Evolutionary conservation across 257 asterid genomes (phyloP).

Genomic region (Dorcoceras hygrometricum): DNA sequence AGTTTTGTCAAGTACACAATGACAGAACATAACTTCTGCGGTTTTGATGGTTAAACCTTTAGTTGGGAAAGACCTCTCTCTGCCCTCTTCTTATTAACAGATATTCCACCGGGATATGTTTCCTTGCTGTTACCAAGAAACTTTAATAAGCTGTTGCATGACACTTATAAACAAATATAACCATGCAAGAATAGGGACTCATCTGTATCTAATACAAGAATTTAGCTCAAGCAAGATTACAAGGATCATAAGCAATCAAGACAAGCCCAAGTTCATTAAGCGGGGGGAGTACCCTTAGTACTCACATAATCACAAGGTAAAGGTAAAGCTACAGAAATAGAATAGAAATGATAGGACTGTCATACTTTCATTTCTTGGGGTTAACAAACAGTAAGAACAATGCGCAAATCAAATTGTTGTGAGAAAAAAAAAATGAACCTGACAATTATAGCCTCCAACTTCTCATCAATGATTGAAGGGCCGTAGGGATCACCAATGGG

Average conservation of each 20-base stretch:
- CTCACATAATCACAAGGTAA: background rate
- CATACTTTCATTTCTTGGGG: background rate
- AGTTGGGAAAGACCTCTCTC: conserved; percentile 74
- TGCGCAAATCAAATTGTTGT: background rate
- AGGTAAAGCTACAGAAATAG: background rate
- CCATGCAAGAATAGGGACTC: background rate
- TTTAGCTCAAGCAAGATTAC: background rate
- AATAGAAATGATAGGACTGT: background rate
- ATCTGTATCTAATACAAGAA: too few relatives aligned
- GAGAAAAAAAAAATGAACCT: conserved; percentile 39
- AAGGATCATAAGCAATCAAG: background rate
- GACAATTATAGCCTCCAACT: conserved; percentile 90
- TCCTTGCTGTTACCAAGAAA: conserved; percentile 64
- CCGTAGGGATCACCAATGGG: conserved; percentile 89
- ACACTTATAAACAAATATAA: conserved; percentile 5
- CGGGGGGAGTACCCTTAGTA: background rate
- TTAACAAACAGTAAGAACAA: background rate
- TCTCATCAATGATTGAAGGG: conserved; percentile 70
- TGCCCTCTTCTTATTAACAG: conserved; percentile 78
- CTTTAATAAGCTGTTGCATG: conserved; percentile 24
- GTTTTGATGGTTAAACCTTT: conserved; percentile 39
- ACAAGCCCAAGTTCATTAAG: background rate
- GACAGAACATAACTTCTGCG: background rate
- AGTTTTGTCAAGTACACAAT: background rate
- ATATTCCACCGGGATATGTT: conserved; percentile 74